phyloP scores from a whole-genome alignment of 768 basidiomycete species.

The Lactarius sanguifluus region DNA sequence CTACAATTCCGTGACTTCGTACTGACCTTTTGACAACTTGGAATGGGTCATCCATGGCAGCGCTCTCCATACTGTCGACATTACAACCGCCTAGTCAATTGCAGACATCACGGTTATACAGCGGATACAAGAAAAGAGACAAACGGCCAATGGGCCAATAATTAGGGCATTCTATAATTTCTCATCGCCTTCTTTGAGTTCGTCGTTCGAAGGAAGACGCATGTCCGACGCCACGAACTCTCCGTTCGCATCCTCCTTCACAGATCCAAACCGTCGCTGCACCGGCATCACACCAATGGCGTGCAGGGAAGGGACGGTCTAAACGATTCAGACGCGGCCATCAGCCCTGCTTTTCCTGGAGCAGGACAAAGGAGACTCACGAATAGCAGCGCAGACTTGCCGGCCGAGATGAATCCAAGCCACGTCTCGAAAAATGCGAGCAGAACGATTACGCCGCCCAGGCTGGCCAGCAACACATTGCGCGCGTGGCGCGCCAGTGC shows the following conservation, averaged over 20 bases:
- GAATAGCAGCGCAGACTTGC: background rate
- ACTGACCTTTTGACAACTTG: no score
- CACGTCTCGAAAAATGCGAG: conserved; percentile 13
- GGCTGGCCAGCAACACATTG: conserved; percentile 3
- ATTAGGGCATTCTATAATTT: no score
- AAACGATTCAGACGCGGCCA: no score
- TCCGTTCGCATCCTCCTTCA: background rate
- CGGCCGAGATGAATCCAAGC: conserved; percentile 13
- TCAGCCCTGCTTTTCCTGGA: background rate
- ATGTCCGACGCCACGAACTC: conserved; percentile 13
- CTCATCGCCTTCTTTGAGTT: no score
- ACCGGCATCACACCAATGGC: conserved; percentile 11
- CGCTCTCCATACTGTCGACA: no score
- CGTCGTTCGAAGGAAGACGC: background rate
- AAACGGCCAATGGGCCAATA: no score
- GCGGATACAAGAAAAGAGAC: no score
- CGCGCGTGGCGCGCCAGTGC: background rate
- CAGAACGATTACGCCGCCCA: conserved; percentile 4
- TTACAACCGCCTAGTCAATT: no score
- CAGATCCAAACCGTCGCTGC: conserved; percentile 5
- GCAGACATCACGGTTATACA: no score
- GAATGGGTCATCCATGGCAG: no score
- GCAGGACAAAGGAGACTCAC: conserved; percentile 3
- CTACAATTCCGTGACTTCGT: no score
- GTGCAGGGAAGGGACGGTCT: conserved; percentile 9